Evolutionary conservation across 495 filamentous ascomycete genomes (phyloP).

Genomic region (Penicillium cinerascens): DNA sequence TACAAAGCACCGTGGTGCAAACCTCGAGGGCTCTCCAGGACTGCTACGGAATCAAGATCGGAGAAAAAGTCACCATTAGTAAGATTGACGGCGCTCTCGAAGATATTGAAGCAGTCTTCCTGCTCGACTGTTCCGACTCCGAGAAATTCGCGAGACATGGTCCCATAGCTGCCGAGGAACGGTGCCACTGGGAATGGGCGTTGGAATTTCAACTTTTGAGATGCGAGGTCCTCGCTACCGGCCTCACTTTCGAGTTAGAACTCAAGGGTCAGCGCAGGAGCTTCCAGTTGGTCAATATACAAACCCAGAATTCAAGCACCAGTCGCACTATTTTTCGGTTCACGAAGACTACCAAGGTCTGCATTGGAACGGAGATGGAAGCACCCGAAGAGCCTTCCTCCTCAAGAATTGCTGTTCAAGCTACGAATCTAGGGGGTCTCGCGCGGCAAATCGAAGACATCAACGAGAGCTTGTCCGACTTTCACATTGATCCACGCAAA

Average conservation of each 20-base stretch:
- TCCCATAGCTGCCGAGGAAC: conserved; percentile 41
- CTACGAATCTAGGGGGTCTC: conserved; percentile 57
- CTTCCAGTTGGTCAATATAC: conserved; percentile 42
- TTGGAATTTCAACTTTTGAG: conserved; percentile 54
- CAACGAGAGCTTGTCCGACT: conserved; percentile 62
- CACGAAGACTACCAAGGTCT: conserved; percentile 31
- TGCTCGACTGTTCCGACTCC: conserved; percentile 49
- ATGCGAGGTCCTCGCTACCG: conserved; percentile 40
- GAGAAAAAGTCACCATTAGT: conserved; percentile 56
- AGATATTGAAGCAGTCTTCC: conserved; percentile 40
- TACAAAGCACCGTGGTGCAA: conserved; percentile 61
- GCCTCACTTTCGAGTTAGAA: conserved; percentile 46
- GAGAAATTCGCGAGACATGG: conserved; percentile 33
- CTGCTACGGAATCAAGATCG: conserved; percentile 60
- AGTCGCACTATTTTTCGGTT: conserved; percentile 37
- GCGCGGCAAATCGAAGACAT: conserved; percentile 58
- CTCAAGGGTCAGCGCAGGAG: conserved; percentile 44
- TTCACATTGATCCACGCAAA: conserved; percentile 39
- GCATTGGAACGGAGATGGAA: conserved; percentile 28
- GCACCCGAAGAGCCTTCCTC: conserved; percentile 8
- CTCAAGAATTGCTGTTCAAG: conserved; percentile 24
- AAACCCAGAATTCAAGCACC: conserved; percentile 16
- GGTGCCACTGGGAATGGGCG: conserved; percentile 61
- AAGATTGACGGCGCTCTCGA: conserved; percentile 35
- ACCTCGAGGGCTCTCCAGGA: conserved; percentile 64